Percentiles rank a stretch among this genome's conserved stretches.
Evolutionary conservation across 495 filamentous ascomycete species (phyloP).

Genomic region (Pseudoneurospora amorphoporcata): DNA sequence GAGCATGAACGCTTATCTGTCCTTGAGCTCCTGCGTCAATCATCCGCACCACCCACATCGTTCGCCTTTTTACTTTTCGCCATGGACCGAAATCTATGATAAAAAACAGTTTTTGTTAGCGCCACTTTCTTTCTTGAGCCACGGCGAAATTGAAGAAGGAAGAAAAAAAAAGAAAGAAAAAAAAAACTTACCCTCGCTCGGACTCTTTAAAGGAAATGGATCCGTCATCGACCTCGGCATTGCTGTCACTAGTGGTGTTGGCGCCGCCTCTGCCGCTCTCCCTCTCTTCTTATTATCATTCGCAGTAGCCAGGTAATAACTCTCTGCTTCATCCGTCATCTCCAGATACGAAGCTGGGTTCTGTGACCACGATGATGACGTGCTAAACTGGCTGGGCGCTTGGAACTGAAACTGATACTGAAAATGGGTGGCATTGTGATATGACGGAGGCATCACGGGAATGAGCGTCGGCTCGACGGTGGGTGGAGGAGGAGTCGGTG

Average conservation of each 20-base stretch:
- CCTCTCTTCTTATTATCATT: neutral
- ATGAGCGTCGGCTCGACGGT: neutral
- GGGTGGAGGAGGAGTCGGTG: neutral
- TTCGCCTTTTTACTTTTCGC: neutral
- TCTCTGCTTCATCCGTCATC: conserved; percentile 17
- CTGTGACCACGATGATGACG: conserved; percentile 6
- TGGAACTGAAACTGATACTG: conserved; percentile 5
- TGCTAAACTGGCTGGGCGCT: conserved; percentile 3
- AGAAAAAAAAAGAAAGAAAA: neutral
- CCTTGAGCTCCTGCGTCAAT: neutral
- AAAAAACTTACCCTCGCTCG: neutral
- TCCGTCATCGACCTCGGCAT: conserved; percentile 1
- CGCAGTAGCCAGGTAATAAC: neutral
- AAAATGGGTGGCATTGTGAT: neutral
- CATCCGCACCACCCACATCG: neutral
- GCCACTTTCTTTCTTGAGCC: neutral
- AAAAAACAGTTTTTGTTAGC: neutral
- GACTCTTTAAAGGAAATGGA: neutral
- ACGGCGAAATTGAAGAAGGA: neutral
- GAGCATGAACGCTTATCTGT: neutral
- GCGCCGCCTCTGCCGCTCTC: neutral
- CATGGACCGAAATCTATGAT: neutral
- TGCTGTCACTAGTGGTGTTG: neutral
- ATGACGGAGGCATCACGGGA: neutral
- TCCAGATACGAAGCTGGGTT: conserved; percentile 22